A percentile compares a stretch with the other conserved stretches of the same genome.
Conservation (phyloP, 805 yeast species). For the Teunomyces atbi region DNA sequence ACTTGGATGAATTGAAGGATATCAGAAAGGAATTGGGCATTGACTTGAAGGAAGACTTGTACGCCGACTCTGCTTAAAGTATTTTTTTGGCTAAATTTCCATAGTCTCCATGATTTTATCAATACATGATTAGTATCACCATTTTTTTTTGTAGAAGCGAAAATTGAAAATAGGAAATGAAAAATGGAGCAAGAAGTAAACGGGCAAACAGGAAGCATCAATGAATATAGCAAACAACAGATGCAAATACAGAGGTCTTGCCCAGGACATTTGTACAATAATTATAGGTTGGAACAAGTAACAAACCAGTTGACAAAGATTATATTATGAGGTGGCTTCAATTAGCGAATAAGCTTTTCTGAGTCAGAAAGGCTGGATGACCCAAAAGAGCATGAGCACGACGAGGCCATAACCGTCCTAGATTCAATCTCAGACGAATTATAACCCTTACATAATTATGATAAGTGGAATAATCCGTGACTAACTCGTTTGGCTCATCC, state of each 20-base stretch:
- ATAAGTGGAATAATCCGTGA: too few species aligned
- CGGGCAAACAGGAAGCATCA: neutral
- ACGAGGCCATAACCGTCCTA: too few species aligned
- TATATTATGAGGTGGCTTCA: too few species aligned
- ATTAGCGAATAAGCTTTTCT: neutral
- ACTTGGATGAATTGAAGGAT: constrained; percentile 90
- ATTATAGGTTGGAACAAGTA: too few species aligned
- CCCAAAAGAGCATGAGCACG: neutral
- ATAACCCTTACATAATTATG: too few species aligned
- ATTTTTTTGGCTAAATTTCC: neutral
- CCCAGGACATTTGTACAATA: too few species aligned
- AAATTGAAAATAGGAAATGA: too few species aligned
- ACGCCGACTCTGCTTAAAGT: constrained; percentile 29
- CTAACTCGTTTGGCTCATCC: too few species aligned
- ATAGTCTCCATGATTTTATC: neutral
- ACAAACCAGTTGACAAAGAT: too few species aligned
- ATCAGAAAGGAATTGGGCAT: constrained; percentile 90
- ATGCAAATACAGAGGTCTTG: neutral
- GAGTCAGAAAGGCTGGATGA: neutral
- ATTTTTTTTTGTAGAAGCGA: neutral
- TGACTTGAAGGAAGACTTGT: constrained; percentile 89
- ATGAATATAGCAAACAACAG: neutral
- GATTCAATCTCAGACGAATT: too few species aligned
- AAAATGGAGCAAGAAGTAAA: neutral
- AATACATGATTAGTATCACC: neutral